Conservation (phyloP, 2,329 filamentous ascomycete species). For the Neodidymelliopsis sp. region DNA sequence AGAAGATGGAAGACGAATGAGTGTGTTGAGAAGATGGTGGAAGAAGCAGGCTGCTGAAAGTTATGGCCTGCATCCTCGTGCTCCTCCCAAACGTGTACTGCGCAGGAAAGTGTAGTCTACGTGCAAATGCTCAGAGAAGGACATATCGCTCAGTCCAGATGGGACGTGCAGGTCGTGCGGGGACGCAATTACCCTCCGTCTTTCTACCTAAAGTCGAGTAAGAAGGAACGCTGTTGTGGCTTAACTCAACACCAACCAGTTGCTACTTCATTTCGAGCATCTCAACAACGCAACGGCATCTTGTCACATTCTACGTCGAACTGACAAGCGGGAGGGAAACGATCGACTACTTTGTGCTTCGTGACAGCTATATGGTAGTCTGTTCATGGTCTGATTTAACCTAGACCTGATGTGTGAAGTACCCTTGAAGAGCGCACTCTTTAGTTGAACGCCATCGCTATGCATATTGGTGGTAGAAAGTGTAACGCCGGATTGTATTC, state of each 20-base stretch:
- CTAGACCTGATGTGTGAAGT: too few species aligned
- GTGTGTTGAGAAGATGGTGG: slow-evolving; percentile 35
- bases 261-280: too few species aligned
- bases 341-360: too few species aligned
- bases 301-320: too few species aligned
- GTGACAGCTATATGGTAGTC: too few species aligned
- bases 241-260: too few species aligned
- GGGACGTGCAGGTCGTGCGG: slow-evolving; percentile 11
- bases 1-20: slow-evolving; percentile 50
- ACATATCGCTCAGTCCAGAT: slow-evolving; percentile 14
- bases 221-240: slow-evolving; percentile 2
- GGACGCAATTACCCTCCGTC: slow-evolving; percentile 9
- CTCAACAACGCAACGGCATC: too few species aligned
- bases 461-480: too few species aligned
- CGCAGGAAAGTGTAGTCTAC: slow-evolving; percentile 23
- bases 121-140: slow-evolving; percentile 15
- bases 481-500: neutral
- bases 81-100: slow-evolving; percentile 25
- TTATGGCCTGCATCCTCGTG: slow-evolving; percentile 35
- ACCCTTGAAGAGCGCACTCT: too few species aligned
- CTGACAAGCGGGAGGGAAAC: too few species aligned
- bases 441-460: too few species aligned
- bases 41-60: slow-evolving; percentile 18
- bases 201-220: neutral
- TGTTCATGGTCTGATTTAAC: too few species aligned